A percentile compares a stretch with the other conserved stretches of the same genome.
Evolutionary conservation across 805 yeast species (phyloP).

Genomic region (Yarrowia phangngaensis): DNA sequence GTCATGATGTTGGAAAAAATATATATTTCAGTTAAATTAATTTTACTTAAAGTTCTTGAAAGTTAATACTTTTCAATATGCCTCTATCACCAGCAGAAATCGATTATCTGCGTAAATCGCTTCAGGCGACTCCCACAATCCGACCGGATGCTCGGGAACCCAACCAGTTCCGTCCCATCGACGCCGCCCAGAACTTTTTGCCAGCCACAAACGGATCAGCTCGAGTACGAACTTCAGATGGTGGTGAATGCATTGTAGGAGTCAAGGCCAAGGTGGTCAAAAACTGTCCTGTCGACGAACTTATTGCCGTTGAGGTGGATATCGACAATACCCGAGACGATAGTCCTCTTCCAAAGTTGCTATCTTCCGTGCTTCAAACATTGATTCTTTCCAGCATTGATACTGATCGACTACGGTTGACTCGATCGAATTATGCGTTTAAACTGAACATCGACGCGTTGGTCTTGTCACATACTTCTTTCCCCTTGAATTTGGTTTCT

Average conservation of each 20-base stretch:
- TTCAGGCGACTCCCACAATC: slow-evolving; percentile 54
- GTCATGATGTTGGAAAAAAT: slow-evolving; percentile 9
- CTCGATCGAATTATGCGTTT: slow-evolving; percentile 66
- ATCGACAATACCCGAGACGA: slow-evolving; percentile 68
- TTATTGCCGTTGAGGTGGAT: slow-evolving; percentile 75
- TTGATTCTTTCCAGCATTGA: slow-evolving; percentile 45
- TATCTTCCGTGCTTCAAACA: slow-evolving; percentile 48
- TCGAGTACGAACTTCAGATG: slow-evolving; percentile 78
- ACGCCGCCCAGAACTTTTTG: slow-evolving; percentile 72
- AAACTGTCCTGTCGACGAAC: slow-evolving; percentile 42
- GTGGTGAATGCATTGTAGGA: slow-evolving; percentile 90
- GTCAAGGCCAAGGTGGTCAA: slow-evolving; percentile 76
- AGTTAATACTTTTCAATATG: too few relatives aligned
- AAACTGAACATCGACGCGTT: slow-evolving; percentile 76
- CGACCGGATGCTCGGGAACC: slow-evolving; percentile 82
- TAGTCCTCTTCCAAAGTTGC: slow-evolving; percentile 59
- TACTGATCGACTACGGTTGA: slow-evolving; percentile 51
- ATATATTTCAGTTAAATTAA: too few relatives aligned
- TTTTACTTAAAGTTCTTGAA: too few relatives aligned
- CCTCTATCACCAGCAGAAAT: slow-evolving; percentile 42
- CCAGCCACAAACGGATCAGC: slow-evolving; percentile 93
- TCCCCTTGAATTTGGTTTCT: slow-evolving; percentile 77
- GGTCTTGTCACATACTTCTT: slow-evolving; percentile 69
- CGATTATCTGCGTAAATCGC: slow-evolving; percentile 68
- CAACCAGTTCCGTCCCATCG: slow-evolving; percentile 79